Percentiles rank a stretch among this genome's conserved stretches.
phyloP scores from a whole-genome alignment of 495 filamentous ascomycete species.

The Staphylotrichum longicolle region DNA sequence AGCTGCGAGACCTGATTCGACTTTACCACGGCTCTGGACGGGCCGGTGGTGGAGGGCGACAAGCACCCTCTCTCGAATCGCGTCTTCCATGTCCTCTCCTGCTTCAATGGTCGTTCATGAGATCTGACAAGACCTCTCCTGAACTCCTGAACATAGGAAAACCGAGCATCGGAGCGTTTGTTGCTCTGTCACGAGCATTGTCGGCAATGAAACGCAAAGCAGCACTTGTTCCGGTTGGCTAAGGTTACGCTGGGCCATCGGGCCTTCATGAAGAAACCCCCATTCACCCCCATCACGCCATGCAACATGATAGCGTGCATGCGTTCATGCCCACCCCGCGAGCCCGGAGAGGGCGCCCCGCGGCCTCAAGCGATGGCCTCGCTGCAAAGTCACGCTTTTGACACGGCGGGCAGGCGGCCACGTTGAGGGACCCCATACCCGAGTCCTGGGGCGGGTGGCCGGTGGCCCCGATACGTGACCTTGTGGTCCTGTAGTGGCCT shows the following conservation, averaged over 20 bases:
- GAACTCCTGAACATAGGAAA: neutral
- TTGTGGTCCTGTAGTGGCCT: constrained; percentile 3
- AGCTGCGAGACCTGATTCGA: constrained; percentile 24
- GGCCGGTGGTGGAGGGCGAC: neutral
- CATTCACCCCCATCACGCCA: constrained; percentile 12
- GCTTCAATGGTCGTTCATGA: neutral
- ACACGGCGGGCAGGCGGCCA: constrained; percentile 18
- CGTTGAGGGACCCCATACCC: constrained; percentile 19
- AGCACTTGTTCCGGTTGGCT: constrained; percentile 10
- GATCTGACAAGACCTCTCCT: neutral
- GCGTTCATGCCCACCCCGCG: constrained; percentile 7
- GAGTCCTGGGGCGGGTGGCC: constrained; percentile 16
- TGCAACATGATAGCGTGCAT: constrained; percentile 17
- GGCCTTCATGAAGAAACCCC: constrained; percentile 6
- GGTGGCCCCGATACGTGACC: neutral
- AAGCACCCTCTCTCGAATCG: neutral
- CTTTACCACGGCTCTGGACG: neutral
- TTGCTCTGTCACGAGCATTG: too few species aligned
- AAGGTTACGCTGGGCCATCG: constrained; percentile 12
- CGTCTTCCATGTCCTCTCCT: neutral
- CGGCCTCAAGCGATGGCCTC: constrained; percentile 21
- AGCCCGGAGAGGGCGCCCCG: constrained; percentile 11
- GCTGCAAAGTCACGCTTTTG: constrained; percentile 20
- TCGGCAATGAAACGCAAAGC: constrained; percentile 21
- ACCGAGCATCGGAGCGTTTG: neutral